Evolutionary conservation across 352 stramenopile species (phyloP), one percentile per base, ranked within the genome.

Genomic region (Phytophthora colocasiae): DNA sequence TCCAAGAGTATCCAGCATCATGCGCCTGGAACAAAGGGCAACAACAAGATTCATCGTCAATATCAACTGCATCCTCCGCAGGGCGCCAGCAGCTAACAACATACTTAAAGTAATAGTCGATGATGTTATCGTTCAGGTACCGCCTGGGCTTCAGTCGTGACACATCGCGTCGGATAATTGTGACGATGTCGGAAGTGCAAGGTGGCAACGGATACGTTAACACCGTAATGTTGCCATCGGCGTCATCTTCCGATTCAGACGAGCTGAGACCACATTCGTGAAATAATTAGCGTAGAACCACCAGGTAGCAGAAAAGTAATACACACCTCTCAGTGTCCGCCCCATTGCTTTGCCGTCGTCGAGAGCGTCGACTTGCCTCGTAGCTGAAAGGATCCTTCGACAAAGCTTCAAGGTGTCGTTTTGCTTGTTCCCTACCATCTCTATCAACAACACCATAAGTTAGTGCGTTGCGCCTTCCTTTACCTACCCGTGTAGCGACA

Each of bases 111-210:
- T 95, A 96, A 58, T 96, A 96, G 59, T 97, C 90, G 63, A 97
- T 92, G 47, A 97, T 87, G 68, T 93, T 97, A 73, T 97, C 91
- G 69, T 97, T 97, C 47, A 97, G 71, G 62, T 97, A 97, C 43
- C 92, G 87, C 6, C 66, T 75, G 10, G 87, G 85, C 39, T 85
- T 78, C 17, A 94, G 52, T 3, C 85, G 69, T 11, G 56, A 68
- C 7, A 93, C 65, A 63, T 96, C 87, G 4, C 73, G 61, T 12
- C 73, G 65, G 22, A 85, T 89, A 26, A 96, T 90, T 17, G 85
- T 91, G 38, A 96, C 83, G 48, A 96, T 71, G 48, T 96, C 87
- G 10, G 73, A 79, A 0, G 78, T 82, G 44, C 83, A 91, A 2
- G 87, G 87, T 24, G 87, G 87, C 19, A 92, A 54, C 6, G 87